Conservation (phyloP, 164 flowering plant species). For the Berberis vulgaris region DNA sequence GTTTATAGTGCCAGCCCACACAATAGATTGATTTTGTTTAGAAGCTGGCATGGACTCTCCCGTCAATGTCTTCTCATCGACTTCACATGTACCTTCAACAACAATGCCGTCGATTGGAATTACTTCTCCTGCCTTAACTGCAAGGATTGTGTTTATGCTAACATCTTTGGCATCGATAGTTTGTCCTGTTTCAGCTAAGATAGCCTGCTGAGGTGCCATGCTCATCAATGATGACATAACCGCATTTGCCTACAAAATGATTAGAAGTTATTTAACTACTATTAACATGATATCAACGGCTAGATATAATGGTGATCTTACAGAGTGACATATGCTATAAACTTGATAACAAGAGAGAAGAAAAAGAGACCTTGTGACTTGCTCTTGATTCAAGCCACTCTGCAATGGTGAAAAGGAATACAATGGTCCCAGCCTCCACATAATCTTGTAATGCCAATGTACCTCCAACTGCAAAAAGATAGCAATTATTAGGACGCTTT, state of each 20-base stretch:
- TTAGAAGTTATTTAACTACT: background rate
- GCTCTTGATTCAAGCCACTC: conserved; percentile 93
- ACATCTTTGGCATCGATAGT: conserved; percentile 57
- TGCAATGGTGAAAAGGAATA: conserved; percentile 74
- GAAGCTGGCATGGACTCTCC: conserved; percentile 85
- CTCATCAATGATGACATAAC: conserved; percentile 71
- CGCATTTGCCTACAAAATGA: conserved; percentile 47
- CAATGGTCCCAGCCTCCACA: conserved; percentile 72
- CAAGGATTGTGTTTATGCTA: conserved; percentile 47
- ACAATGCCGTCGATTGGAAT: conserved; percentile 84
- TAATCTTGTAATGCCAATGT: conserved; percentile 59
- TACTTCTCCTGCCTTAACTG: conserved; percentile 83
- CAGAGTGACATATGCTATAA: background rate
- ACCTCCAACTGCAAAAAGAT: conserved; percentile 51
- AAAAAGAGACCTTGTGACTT: conserved; percentile 63
- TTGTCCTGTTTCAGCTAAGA: conserved; percentile 72
- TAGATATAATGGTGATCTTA: background rate
- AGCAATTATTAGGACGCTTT: background rate
- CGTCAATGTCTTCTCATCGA: conserved; percentile 76
- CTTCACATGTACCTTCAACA: conserved; percentile 72
- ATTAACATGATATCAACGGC: background rate
- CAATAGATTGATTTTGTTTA: conserved; percentile 54
- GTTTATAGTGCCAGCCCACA: conserved; percentile 93
- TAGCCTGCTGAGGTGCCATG: conserved; percentile 71
- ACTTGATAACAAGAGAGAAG: background rate